Conservation (phyloP, 78 protist species). For the Polysphondylium violaceum region DNA sequence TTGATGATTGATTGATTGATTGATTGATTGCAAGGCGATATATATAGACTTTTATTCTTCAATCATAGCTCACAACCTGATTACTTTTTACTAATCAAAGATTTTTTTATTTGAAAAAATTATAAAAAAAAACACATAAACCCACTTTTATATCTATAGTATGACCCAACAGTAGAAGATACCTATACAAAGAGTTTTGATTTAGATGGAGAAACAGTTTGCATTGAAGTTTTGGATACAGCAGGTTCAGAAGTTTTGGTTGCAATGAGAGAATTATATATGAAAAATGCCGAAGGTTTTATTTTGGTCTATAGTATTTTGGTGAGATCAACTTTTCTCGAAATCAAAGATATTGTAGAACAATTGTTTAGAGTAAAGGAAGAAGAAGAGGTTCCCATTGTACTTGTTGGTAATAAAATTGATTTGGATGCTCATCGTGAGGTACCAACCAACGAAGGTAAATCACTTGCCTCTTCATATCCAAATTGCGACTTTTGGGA, state of each 20-base stretch:
- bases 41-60: background rate
- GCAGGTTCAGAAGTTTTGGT: conserved; percentile 78
- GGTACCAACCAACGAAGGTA: conserved; percentile 58
- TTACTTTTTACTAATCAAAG: background rate
- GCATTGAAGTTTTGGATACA: conserved; percentile 75
- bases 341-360: conserved; percentile 65
- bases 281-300: conserved; percentile 85
- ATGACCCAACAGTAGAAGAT: conserved; percentile 87
- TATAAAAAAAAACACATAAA: too few species aligned
- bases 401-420: conserved; percentile 72
- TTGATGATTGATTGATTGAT: background rate
- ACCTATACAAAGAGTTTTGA: conserved; percentile 81
- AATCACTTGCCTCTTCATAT: conserved; percentile 31
- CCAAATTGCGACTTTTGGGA: conserved; percentile 80
- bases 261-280: conserved; percentile 79
- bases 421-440: conserved; percentile 73
- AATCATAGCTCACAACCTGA: background rate
- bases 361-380: conserved; percentile 82
- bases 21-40: background rate
- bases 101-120: background rate
- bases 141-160: background rate
- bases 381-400: conserved; percentile 79
- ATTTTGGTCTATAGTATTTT: conserved; percentile 82
- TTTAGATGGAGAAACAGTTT: conserved; percentile 66
- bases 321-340: conserved; percentile 72